Percentiles rank a stretch among this genome's conserved stretches.
phyloP scores from a whole-genome alignment of 2,329 filamentous ascomycete genomes.

The Neofusicoccum parvum region DNA sequence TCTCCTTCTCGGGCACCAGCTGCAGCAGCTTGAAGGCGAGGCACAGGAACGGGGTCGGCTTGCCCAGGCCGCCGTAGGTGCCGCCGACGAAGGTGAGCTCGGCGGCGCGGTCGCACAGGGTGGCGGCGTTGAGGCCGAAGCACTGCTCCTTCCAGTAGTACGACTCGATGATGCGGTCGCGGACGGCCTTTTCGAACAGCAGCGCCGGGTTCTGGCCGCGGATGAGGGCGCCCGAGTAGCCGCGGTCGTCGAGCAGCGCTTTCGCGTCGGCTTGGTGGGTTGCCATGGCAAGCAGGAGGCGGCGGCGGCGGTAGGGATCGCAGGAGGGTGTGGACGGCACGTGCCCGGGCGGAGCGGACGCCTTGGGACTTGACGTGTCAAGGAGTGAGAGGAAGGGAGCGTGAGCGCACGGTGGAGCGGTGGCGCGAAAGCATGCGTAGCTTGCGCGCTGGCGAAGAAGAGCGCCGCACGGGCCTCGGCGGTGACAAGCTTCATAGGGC shows the following conservation, averaged over 20 bases:
- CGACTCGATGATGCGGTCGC: slow-evolving; percentile 90
- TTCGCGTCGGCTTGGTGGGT: slow-evolving; percentile 76
- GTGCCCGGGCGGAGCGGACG: background rate
- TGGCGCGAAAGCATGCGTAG: background rate
- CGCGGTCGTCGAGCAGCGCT: slow-evolving; percentile 83
- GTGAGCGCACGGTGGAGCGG: background rate
- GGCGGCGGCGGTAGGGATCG: background rate
- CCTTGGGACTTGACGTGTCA: background rate
- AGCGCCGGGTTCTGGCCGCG: slow-evolving; percentile 94
- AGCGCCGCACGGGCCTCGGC: slow-evolving; percentile 3
- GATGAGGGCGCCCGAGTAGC: slow-evolving; percentile 73
- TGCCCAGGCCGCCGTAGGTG: slow-evolving; percentile 80
- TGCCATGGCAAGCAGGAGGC: slow-evolving; percentile 40
- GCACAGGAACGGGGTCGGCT: slow-evolving; percentile 90
- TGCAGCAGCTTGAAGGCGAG: slow-evolving; percentile 93
- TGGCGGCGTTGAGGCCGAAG: slow-evolving; percentile 84
- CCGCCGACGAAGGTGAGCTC: slow-evolving; percentile 84
- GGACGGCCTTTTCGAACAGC: slow-evolving; percentile 92
- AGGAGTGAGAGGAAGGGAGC: background rate
- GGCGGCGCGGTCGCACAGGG: slow-evolving; percentile 83
- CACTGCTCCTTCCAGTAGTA: slow-evolving; percentile 99
- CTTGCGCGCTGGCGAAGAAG: slow-evolving; percentile 11
- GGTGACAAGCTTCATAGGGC: slow-evolving; percentile 14
- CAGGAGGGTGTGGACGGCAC: background rate
- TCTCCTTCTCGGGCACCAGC: slow-evolving; percentile 75